phyloP scores from a whole-genome alignment of 768 basidiomycete species.

The Crassisporium funariophilum region DNA sequence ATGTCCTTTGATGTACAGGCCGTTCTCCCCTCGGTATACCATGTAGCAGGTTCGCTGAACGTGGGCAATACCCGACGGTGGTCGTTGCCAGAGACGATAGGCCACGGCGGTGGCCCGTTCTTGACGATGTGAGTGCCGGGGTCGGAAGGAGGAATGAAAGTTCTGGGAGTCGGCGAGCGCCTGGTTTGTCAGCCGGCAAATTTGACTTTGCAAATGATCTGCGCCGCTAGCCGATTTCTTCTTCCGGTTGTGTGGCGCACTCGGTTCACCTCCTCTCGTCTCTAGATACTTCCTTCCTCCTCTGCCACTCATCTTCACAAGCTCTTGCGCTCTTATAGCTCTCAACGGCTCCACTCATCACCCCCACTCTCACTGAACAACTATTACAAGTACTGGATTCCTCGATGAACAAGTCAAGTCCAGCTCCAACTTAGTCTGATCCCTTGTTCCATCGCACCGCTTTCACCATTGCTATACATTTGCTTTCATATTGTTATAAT shows the following conservation, averaged over 20 bases:
- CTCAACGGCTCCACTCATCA: too few species aligned
- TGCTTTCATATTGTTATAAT: too few species aligned
- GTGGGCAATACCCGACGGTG: conserved; percentile 16
- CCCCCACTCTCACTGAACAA: too few species aligned
- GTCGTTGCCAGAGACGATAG: conserved; percentile 18
- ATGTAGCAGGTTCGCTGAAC: background rate
- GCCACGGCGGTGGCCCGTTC: conserved; percentile 9
- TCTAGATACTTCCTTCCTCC: too few species aligned
- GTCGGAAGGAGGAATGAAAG: conserved; percentile 1
- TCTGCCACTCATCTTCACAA: too few species aligned
- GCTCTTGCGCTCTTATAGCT: too few species aligned
- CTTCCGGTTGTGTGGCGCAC: background rate
- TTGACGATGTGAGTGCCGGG: conserved; percentile 4
- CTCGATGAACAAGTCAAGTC: too few species aligned
- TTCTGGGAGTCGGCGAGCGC: background rate
- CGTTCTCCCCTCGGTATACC: background rate
- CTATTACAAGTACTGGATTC: too few species aligned
- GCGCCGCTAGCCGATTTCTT: background rate
- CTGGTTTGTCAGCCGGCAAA: background rate
- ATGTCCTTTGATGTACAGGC: too few species aligned
- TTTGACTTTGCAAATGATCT: background rate
- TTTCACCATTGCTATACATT: too few species aligned
- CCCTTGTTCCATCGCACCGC: too few species aligned
- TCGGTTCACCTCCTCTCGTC: background rate
- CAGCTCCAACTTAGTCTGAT: too few species aligned